Evolutionary conservation across 1,284 basidiomycete species (phyloP).

Genomic region (Xerocomus tenax): DNA sequence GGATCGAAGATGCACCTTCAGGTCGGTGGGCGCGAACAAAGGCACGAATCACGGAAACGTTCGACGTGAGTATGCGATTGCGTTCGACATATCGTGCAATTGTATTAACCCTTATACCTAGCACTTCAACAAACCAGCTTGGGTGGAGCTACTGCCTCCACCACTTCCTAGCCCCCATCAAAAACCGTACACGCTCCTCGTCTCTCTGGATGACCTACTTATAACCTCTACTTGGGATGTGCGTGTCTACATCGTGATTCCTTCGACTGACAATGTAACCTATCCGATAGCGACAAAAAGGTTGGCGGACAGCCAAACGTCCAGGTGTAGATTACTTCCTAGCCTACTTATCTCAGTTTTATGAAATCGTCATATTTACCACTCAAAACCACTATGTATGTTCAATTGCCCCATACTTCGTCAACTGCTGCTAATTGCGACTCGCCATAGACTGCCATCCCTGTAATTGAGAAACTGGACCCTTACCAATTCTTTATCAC

Average conservation of each 20-base stretch:
- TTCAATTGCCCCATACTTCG: slow-evolving; percentile 13
- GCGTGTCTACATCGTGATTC: slow-evolving; percentile 30
- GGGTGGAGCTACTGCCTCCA: slow-evolving; percentile 85
- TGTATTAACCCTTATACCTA: slow-evolving; percentile 28
- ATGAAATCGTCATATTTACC: slow-evolving; percentile 95
- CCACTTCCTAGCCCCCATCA: slow-evolving; percentile 77
- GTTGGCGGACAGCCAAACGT: slow-evolving; percentile 88
- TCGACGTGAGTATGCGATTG: slow-evolving; percentile 51
- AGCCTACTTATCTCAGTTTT: slow-evolving; percentile 93
- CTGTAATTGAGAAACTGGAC: slow-evolving; percentile 92
- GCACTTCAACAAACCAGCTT: slow-evolving; percentile 89
- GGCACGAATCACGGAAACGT: slow-evolving; percentile 50
- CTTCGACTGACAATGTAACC: neutral
- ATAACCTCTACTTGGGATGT: slow-evolving; percentile 93
- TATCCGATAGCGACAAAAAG: slow-evolving; percentile 59
- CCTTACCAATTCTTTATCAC: slow-evolving; percentile 85
- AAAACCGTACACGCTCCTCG: slow-evolving; percentile 85
- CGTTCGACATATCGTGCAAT: neutral
- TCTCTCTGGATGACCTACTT: slow-evolving; percentile 89
- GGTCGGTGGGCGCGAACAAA: slow-evolving; percentile 56
- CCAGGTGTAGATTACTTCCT: slow-evolving; percentile 98
- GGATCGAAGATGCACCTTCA: slow-evolving; percentile 46
- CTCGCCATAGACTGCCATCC: slow-evolving; percentile 66
- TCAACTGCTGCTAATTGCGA: neutral
- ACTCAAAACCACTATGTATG: slow-evolving; percentile 82